These are phyloP conservation scores for Ambrosiella xylebori DNA, from an alignment of 2,329 filamentous ascomycete genomes.

Conservation along the genomic window DNA sequence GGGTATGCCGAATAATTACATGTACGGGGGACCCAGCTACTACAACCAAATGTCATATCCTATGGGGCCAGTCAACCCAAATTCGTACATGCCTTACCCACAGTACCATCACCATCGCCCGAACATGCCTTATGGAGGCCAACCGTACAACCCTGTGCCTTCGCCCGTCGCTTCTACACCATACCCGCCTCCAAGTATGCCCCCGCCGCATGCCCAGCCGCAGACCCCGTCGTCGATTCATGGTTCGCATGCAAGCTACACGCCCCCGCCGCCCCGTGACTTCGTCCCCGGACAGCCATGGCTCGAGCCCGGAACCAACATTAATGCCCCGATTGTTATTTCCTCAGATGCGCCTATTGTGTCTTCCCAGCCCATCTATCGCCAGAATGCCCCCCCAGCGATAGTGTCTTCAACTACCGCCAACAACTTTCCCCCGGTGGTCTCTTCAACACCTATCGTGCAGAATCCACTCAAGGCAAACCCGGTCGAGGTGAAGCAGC, in stretches of 20 bases:
- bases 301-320: neutral
- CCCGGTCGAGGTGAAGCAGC: neutral
- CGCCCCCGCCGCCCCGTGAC: slow-evolving; percentile 9
- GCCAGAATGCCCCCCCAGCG: slow-evolving; percentile 6
- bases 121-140: slow-evolving; percentile 21
- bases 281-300: slow-evolving; percentile 11
- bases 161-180: slow-evolving; percentile 39
- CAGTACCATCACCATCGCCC: slow-evolving; percentile 29
- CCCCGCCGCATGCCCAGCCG: slow-evolving; percentile 24
- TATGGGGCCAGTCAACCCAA: neutral
- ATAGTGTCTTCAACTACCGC: slow-evolving; percentile 3
- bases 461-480: neutral
- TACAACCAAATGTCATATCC: neutral
- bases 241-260: slow-evolving; percentile 16
- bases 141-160: slow-evolving; percentile 16
- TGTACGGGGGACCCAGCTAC: too few species aligned
- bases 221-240: slow-evolving; percentile 38
- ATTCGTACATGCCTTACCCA: slow-evolving; percentile 17
- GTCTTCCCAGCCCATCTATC: slow-evolving; percentile 9
- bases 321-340: slow-evolving; percentile 4
- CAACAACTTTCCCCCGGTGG: neutral
- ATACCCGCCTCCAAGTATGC: slow-evolving; percentile 34
- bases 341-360: slow-evolving; percentile 7
- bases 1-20: neutral
- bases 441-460: neutral